Evolutionary conservation across 257 asterid species (phyloP).

Genomic region (Verbena officinalis): DNA sequence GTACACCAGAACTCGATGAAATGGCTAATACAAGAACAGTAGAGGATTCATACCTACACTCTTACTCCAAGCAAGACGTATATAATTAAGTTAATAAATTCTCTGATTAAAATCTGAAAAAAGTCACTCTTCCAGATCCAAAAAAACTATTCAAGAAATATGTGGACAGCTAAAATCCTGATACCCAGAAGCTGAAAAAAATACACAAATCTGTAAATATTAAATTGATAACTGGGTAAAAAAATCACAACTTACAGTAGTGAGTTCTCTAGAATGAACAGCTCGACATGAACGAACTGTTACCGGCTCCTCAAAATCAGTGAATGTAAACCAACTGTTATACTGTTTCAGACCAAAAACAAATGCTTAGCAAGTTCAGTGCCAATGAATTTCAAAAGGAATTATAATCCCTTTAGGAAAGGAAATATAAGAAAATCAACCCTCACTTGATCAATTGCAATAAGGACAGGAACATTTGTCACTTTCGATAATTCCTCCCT

Average conservation of each 20-base stretch:
- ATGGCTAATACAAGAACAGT: slow-evolving; percentile 3
- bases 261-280: slow-evolving; percentile 84
- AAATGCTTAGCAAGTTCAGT: slow-evolving; percentile 26
- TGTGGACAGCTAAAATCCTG: not conserved
- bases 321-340: slow-evolving; percentile 97
- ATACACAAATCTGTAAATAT: not conserved
- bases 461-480: slow-evolving; percentile 81
- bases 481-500: slow-evolving; percentile 88
- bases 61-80: slow-evolving; percentile 13
- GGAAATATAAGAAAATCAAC: slow-evolving; percentile 17
- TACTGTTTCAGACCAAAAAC: slow-evolving; percentile 58
- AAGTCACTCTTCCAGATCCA: slow-evolving; percentile 9
- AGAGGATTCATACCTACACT: not conserved
- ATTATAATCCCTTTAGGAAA: slow-evolving; percentile 23
- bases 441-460: slow-evolving; percentile 95
- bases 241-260: slow-evolving; percentile 63
- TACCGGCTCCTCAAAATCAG: slow-evolving; percentile 78
- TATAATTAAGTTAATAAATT: not conserved
- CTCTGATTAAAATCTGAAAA: not conserved
- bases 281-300: slow-evolving; percentile 83
- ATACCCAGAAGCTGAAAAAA: slow-evolving; percentile 10
- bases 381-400: slow-evolving; percentile 21
- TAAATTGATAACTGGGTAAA: slow-evolving; percentile 6
- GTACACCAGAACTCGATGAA: not conserved
- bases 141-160: slow-evolving; percentile 11